Evolutionary conservation across 495 filamentous ascomycete species (phyloP), one percentile per base, ranked within the genome.

Genomic region (Diplogelasinospora grovesii): DNA sequence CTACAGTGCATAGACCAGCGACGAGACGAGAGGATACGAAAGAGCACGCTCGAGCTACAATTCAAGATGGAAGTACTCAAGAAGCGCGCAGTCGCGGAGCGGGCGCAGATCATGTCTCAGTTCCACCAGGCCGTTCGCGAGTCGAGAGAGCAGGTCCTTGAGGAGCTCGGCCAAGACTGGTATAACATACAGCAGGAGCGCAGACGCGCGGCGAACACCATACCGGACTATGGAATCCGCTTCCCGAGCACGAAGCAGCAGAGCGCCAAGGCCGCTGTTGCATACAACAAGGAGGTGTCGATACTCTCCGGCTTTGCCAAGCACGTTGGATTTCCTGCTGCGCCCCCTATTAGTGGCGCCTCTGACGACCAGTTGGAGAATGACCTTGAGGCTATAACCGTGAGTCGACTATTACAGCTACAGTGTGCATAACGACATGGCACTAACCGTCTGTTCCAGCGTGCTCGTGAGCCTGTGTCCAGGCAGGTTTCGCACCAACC

Each of bases 311-410:
- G 92, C 14, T 74, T 97, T 41, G 87, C 89, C 5, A 95, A 95
- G 59, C 86, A 95, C 61, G 77, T 93, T 36, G 92, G 92, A 16
- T 97, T 96, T 62, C 92, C 92, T 20, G 90, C 90, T 22, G 90
- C 90, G n/a, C 92, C 92, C 14, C 71, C 81, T 8, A 78, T 98
- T 46, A 64, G 72, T 19, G 74, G 81, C 18, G 84, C 81, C 14
- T 78, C 85, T 10, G 69, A 76, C 8, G 68, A 78, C 13, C 87
- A 94, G 45, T 63, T 88, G 18, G 85, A 94, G 24, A 83, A 87
- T 36, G 92, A 98, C 63, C 66, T 96, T 25, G 81, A 86, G 55
- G 83, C 79, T 45, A 95, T 98, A 74, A 83, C 79, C 32, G 92
- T 96, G 70, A 80, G 89, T 56, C 26, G 26, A 18, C n/a, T 34